Conservation (phyloP, 306 rosid genomes). For the Malus asiatica region DNA sequence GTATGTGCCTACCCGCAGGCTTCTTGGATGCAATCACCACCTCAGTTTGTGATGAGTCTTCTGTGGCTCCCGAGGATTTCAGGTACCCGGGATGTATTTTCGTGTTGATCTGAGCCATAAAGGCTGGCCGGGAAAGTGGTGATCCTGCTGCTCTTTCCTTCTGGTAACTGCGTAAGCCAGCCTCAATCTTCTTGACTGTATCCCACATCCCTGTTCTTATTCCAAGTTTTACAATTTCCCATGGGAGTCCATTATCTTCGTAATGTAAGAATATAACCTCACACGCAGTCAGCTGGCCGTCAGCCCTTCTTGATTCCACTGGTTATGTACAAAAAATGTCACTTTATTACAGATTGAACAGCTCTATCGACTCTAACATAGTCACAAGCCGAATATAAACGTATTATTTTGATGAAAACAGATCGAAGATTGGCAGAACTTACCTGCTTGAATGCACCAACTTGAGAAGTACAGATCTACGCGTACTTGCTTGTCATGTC, state of each 20-base stretch:
- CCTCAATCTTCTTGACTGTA: slow-evolving; percentile 77
- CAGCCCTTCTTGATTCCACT: slow-evolving; percentile 62
- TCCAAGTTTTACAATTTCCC: slow-evolving; percentile 89
- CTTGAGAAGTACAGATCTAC: slow-evolving; percentile 60
- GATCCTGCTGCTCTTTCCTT: slow-evolving; percentile 53
- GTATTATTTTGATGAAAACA: neutral
- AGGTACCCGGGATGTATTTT: slow-evolving; percentile 47
- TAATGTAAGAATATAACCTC: slow-evolving; percentile 80
- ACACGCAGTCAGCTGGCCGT: slow-evolving; percentile 58
- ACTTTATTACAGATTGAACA: neutral
- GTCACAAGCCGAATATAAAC: neutral
- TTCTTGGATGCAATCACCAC: slow-evolving; percentile 23
- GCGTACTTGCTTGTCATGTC: slow-evolving; percentile 41
- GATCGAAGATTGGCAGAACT: neutral
- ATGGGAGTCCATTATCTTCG: slow-evolving; percentile 90
- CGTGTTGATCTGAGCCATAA: slow-evolving; percentile 60
- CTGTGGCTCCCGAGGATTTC: slow-evolving; percentile 35
- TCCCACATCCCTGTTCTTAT: slow-evolving; percentile 90
- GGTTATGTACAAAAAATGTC: slow-evolving; percentile 16
- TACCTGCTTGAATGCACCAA: slow-evolving; percentile 70
- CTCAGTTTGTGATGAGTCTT: slow-evolving; percentile 6
- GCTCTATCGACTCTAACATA: neutral
- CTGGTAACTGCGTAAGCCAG: slow-evolving; percentile 58
- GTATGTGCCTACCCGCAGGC: slow-evolving; percentile 42
- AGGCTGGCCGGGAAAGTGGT: slow-evolving; percentile 46